phyloP scores from a whole-genome alignment of 2,329 filamentous ascomycete species.

The Aspergillus sp. region DNA sequence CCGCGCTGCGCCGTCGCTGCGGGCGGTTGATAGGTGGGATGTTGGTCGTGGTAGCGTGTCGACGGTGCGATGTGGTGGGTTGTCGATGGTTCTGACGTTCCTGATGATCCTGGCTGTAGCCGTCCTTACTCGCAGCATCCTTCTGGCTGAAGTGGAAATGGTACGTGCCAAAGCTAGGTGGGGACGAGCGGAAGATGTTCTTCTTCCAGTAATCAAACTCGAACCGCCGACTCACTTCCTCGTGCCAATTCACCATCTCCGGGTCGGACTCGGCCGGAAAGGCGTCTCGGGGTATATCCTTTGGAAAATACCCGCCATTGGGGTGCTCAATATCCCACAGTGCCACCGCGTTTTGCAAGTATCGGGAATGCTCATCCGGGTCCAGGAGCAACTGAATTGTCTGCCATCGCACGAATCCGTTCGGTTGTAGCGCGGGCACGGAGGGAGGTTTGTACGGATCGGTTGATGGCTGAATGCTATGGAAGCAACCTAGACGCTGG shows the following conservation, averaged over 20 bases:
- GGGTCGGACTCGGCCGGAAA: conserved; percentile 72
- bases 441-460: conserved; percentile 71
- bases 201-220: conserved; percentile 58
- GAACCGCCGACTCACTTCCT: conserved; percentile 69
- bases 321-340: conserved; percentile 76
- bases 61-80: background rate
- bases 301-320: conserved; percentile 58
- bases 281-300: conserved; percentile 64
- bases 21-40: conserved; percentile 9
- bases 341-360: conserved; percentile 75
- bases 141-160: conserved; percentile 34
- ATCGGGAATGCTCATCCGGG: conserved; percentile 82
- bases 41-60: background rate
- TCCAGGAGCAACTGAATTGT: conserved; percentile 84
- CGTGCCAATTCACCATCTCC: conserved; percentile 85
- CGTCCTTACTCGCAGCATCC: conserved; percentile 24
- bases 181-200: conserved; percentile 34
- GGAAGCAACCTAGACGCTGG: conserved; percentile 85
- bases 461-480: conserved; percentile 72
- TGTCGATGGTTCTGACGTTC: background rate
- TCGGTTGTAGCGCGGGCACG: conserved; percentile 76
- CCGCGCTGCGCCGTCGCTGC: conserved; percentile 23
- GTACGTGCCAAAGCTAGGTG: conserved; percentile 29
- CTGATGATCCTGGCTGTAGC: conserved; percentile 15
- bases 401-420: conserved; percentile 91